These are phyloP conservation scores for Aphanomyces stellatus DNA, from an alignment of 352 stramenopile genomes.

Conservation along the genomic window DNA sequence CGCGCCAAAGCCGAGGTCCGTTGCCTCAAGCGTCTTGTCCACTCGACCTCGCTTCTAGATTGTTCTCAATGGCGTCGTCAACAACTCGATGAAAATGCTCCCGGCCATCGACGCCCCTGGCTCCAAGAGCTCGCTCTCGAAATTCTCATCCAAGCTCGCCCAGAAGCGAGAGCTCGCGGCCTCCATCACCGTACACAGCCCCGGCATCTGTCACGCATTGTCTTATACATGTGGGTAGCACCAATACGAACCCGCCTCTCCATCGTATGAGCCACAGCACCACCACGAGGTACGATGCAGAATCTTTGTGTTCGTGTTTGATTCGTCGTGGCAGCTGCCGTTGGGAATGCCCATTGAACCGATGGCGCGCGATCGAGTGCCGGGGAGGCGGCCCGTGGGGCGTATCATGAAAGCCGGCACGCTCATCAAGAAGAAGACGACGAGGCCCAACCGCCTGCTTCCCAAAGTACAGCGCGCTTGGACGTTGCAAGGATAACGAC, in stretches of 20 bases:
- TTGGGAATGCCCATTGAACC: conserved; percentile 3
- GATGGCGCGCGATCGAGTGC: conserved; percentile 9
- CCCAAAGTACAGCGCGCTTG: conserved; percentile 68
- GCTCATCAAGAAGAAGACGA: conserved; percentile 54
- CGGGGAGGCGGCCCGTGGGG: conserved; percentile 9
- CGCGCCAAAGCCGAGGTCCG: conserved; percentile 56
- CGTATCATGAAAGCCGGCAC: conserved; percentile 2
- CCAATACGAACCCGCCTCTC: background rate
- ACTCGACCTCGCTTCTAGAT: conserved; percentile 22
- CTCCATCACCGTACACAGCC: background rate
- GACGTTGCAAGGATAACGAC: too few relatives aligned
- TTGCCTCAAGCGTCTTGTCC: background rate
- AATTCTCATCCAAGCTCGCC: conserved; percentile 18
- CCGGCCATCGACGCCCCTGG: conserved; percentile 15
- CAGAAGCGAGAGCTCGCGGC: conserved; percentile 8
- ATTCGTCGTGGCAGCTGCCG: background rate
- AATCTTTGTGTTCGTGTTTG: too few relatives aligned
- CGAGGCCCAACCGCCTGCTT: conserved; percentile 40
- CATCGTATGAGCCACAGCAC: background rate
- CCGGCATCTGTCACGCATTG: too few relatives aligned
- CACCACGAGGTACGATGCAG: too few relatives aligned
- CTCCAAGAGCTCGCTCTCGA: background rate
- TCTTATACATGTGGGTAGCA: background rate
- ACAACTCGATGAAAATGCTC: conserved; percentile 24
- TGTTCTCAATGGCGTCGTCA: conserved; percentile 60